Evolutionary conservation across 371 early-diverging fungal genomes (phyloP).

Genomic region (Saksenaea oblongispora): DNA sequence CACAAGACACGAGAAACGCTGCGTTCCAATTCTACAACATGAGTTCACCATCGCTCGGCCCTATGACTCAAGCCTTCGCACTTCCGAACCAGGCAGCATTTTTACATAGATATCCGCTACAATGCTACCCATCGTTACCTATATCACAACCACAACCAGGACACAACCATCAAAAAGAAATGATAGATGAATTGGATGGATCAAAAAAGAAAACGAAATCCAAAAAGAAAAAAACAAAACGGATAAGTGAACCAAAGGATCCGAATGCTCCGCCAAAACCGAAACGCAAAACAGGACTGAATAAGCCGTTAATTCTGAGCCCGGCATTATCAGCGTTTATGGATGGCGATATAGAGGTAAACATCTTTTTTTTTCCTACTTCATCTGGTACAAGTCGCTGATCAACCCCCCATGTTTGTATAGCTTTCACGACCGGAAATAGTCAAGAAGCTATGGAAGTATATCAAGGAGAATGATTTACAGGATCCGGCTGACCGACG

Average conservation of each 20-base stretch:
- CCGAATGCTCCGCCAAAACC: slow-evolving; percentile 54
- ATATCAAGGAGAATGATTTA: slow-evolving; percentile 59
- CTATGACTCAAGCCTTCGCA: slow-evolving; percentile 1
- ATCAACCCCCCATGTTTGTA: neutral
- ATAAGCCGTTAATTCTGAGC: slow-evolving; percentile 53
- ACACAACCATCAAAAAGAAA: neutral
- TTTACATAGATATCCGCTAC: neutral
- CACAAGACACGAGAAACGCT: slow-evolving; percentile 3
- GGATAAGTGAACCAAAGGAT: slow-evolving; percentile 26
- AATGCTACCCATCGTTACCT: neutral
- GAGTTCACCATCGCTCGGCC: neutral
- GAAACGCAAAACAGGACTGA: slow-evolving; percentile 51
- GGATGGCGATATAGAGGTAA: slow-evolving; percentile 52
- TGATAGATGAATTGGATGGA: neutral
- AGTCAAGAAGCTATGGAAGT: slow-evolving; percentile 59
- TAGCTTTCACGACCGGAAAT: slow-evolving; percentile 58
- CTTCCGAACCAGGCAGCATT: neutral
- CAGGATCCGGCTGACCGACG: slow-evolving; percentile 63
- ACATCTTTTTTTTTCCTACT: neutral
- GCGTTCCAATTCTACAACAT: slow-evolving; percentile 5
- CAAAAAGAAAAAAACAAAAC: slow-evolving; percentile 22
- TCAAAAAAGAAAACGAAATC: slow-evolving; percentile 21
- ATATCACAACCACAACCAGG: neutral
- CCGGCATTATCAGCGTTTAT: slow-evolving; percentile 49
- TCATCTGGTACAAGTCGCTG: neutral